phyloP scores from a whole-genome alignment of 176 grass and related monocot species.

The Oryza glumipatula region DNA sequence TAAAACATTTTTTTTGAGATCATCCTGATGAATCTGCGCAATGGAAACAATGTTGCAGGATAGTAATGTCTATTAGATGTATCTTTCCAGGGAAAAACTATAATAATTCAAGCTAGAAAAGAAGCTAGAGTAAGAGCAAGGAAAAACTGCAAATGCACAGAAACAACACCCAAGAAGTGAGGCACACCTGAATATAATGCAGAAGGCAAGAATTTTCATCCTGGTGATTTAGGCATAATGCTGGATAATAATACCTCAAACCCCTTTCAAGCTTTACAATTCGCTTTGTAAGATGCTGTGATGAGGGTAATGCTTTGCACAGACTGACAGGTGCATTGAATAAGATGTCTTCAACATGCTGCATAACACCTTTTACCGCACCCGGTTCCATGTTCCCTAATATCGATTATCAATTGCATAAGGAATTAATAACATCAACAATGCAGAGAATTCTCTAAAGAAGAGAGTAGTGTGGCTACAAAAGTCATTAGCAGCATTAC shows the following conservation, averaged over 20 bases:
- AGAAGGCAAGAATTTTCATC: conserved; percentile 92
- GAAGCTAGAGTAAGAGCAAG: background rate
- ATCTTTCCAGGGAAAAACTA: conserved; percentile 2
- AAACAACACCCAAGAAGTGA: conserved; percentile 4
- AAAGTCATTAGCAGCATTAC: background rate
- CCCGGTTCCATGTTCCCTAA: conserved; percentile 62
- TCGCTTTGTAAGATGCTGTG: conserved; percentile 72
- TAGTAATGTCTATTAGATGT: conserved; percentile 6
- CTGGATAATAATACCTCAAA: conserved; percentile 67
- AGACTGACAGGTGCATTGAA: conserved; percentile 47
- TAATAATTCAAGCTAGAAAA: background rate
- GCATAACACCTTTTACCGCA: conserved; percentile 60
- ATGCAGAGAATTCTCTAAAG: conserved; percentile 12
- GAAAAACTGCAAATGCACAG: background rate
- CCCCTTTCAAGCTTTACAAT: conserved; percentile 85
- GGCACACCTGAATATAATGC: conserved; percentile 89
- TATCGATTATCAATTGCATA: conserved; percentile 21
- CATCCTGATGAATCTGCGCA: conserved; percentile 87
- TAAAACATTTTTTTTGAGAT: conserved; percentile 82
- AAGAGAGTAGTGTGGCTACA: background rate
- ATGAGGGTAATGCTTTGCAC: conserved; percentile 63
- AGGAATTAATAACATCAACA: conserved; percentile 17
- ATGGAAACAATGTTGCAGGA: conserved; percentile 32
- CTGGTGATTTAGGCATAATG: conserved; percentile 65
- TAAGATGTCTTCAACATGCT: conserved; percentile 63